Conservation (phyloP, 768 basidiomycete genomes). For the Neoboletus magnificus region DNA sequence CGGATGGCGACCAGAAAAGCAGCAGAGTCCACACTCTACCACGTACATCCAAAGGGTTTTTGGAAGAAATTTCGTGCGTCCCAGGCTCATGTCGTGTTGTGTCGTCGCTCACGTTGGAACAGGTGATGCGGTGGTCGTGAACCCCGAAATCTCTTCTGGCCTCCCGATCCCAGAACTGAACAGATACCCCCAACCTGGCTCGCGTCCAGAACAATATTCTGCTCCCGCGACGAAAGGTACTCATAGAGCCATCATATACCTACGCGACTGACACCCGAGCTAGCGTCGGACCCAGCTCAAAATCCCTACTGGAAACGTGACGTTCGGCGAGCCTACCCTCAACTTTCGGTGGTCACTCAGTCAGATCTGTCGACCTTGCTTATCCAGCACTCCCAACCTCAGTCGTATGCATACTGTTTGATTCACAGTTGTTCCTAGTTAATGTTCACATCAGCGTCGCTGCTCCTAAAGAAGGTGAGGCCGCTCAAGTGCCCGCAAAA, state of each 20-base stretch:
- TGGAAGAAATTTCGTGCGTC: constrained; percentile 94
- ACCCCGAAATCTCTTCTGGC: constrained; percentile 89
- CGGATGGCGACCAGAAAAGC: constrained; percentile 73
- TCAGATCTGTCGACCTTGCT: constrained; percentile 74
- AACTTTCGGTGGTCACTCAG: constrained; percentile 86
- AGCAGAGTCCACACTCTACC: constrained; percentile 88
- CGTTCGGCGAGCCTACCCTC: constrained; percentile 89
- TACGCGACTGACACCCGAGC: constrained; percentile 9
- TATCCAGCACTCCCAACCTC: constrained; percentile 68
- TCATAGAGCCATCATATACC: constrained; percentile 2
- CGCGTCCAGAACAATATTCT: constrained; percentile 79
- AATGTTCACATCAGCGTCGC: constrained; percentile 42
- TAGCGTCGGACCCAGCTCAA: constrained; percentile 82
- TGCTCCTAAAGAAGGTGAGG: constrained; percentile 43
- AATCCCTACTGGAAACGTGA: constrained; percentile 97
- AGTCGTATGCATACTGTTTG: constrained; percentile 49
- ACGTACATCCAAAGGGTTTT: constrained; percentile 84
- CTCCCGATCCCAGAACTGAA: constrained; percentile 71
- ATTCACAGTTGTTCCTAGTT: not conserved
- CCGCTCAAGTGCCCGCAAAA: constrained; percentile 44
- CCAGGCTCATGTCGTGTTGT: not conserved
- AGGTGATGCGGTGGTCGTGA: constrained; percentile 84
- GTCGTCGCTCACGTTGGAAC: constrained; percentile 11
- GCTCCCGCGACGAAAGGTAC: constrained; percentile 87
- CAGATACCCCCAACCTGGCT: constrained; percentile 86